Conservation (phyloP, 1,284 basidiomycete species). For the Trametes hirsuta region DNA sequence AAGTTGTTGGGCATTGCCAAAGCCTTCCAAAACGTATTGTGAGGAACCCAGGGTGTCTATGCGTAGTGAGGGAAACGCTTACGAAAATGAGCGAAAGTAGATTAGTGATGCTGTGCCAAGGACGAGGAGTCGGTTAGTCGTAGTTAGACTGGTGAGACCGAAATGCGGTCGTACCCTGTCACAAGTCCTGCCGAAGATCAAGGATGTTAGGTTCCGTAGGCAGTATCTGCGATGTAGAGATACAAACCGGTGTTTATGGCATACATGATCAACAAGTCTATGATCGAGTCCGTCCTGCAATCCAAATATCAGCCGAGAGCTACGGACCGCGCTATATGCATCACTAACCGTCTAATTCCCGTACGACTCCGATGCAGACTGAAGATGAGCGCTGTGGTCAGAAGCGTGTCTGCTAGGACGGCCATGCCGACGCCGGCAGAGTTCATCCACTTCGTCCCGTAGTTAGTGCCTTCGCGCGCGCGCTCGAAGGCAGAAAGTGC, state of each 20-base stretch:
- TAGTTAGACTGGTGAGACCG: not conserved
- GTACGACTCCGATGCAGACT: constrained; percentile 18
- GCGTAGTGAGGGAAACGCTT: not conserved
- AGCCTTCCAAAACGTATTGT: constrained; percentile 3
- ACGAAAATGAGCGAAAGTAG: constrained; percentile 19
- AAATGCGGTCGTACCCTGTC: constrained; percentile 8
- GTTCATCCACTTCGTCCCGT: constrained; percentile 18
- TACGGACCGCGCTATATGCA: not conserved
- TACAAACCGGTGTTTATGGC: constrained; percentile 20
- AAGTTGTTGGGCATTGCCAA: constrained; percentile 20
- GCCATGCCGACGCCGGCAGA: constrained; percentile 21
- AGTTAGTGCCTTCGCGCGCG: not conserved
- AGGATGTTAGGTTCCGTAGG: not conserved
- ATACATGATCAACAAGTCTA: constrained; percentile 22
- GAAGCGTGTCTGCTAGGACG: constrained; percentile 18
- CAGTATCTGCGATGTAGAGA: too few species aligned
- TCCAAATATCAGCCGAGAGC: not conserved
- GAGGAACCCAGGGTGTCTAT: too few species aligned
- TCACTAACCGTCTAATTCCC: constrained; percentile 13
- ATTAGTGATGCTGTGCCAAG: constrained; percentile 13
- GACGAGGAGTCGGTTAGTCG: not conserved
- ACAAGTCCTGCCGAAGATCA: constrained; percentile 4
- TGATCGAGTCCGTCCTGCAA: constrained; percentile 17
- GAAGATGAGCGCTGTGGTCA: constrained; percentile 17
- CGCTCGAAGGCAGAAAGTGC: not conserved